Percentiles rank a stretch among this genome's conserved stretches.
These are phyloP conservation scores for Fusarium nematophilum DNA, from an alignment of 2,329 filamentous ascomycete species.

Conservation along the genomic window DNA sequence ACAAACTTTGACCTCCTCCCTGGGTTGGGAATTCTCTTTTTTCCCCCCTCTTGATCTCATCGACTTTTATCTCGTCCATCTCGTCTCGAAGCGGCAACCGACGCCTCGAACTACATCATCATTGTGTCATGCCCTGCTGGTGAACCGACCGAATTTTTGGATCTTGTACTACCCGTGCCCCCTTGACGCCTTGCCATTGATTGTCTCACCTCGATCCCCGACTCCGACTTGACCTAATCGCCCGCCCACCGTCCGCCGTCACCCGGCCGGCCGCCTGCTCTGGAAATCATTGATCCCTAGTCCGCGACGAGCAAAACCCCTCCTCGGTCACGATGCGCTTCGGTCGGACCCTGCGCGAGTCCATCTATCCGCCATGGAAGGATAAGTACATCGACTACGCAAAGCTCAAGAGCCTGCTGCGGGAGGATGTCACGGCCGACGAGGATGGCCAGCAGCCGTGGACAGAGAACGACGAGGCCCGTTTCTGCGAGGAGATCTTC, in stretches of 20 bases:
- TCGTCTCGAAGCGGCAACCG: slow-evolving; percentile 9
- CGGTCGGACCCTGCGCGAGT: slow-evolving; percentile 84
- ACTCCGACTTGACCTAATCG: neutral
- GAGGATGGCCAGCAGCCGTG: slow-evolving; percentile 73
- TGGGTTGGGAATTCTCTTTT: slow-evolving; percentile 1
- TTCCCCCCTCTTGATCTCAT: neutral
- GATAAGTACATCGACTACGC: slow-evolving; percentile 95
- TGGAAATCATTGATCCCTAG: slow-evolving; percentile 15
- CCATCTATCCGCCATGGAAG: slow-evolving; percentile 88
- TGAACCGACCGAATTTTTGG: slow-evolving; percentile 9
- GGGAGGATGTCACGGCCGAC: slow-evolving; percentile 74
- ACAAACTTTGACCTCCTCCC: slow-evolving; percentile 1
- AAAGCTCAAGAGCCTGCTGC: slow-evolving; percentile 89
- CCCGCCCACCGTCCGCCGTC: neutral
- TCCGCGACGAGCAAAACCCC: slow-evolving; percentile 7
- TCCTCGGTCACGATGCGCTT: slow-evolving; percentile 77
- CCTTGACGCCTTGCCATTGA: neutral
- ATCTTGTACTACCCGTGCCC: neutral
- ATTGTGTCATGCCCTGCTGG: slow-evolving; percentile 29
- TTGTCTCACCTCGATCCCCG: slow-evolving; percentile 3
- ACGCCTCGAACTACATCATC: slow-evolving; percentile 23
- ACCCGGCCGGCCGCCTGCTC: slow-evolving; percentile 4
- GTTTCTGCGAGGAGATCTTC: slow-evolving; percentile 94
- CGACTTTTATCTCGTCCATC: slow-evolving; percentile 10
- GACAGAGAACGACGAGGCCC: slow-evolving; percentile 94